These are phyloP conservation scores for Cephalotrichum gorgonifer DNA, from an alignment of 2,329 filamentous ascomycete genomes.

Conservation along the genomic window DNA sequence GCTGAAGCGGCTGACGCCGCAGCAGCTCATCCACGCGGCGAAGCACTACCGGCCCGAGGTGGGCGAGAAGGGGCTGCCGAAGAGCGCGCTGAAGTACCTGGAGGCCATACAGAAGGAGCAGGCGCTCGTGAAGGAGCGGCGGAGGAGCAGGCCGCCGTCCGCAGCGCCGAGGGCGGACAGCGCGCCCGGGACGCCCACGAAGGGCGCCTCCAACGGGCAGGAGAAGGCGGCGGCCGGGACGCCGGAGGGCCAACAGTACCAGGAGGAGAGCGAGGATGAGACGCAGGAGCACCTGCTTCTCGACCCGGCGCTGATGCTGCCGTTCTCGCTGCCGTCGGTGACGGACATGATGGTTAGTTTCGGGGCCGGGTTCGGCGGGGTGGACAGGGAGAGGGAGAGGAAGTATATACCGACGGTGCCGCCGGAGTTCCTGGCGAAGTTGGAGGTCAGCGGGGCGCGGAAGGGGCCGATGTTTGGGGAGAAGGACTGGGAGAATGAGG, in stretches of 20 bases:
- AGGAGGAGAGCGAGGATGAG: slow-evolving; percentile 40
- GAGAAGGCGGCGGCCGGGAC: slow-evolving; percentile 29
- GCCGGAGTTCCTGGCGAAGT: slow-evolving; percentile 80
- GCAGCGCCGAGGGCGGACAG: slow-evolving; percentile 24
- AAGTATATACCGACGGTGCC: slow-evolving; percentile 96
- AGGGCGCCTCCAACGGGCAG: slow-evolving; percentile 27
- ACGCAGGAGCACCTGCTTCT: slow-evolving; percentile 67
- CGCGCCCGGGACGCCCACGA: slow-evolving; percentile 33
- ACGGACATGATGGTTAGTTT: slow-evolving; percentile 97
- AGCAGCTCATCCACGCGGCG: slow-evolving; percentile 83
- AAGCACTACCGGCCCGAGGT: slow-evolving; percentile 93
- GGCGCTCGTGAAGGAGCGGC: slow-evolving; percentile 45
- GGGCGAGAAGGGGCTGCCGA: slow-evolving; percentile 83
- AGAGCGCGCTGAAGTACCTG: slow-evolving; percentile 81
- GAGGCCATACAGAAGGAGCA: slow-evolving; percentile 68
- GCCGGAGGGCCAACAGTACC: slow-evolving; percentile 8
- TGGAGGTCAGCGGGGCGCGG: slow-evolving; percentile 52
- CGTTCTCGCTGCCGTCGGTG: slow-evolving; percentile 88
- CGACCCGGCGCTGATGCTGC: slow-evolving; percentile 84
- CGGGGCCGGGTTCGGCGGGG: slow-evolving; percentile 85
- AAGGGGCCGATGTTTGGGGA: slow-evolving; percentile 49
- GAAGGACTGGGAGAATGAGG: slow-evolving; percentile 58
- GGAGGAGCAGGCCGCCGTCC: slow-evolving; percentile 35
- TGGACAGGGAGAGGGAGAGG: slow-evolving; percentile 81
- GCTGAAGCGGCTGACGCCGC: slow-evolving; percentile 70